Evolutionary conservation across 1,284 basidiomycete genomes (phyloP).

Genomic region (Anthracocystis setariae): DNA sequence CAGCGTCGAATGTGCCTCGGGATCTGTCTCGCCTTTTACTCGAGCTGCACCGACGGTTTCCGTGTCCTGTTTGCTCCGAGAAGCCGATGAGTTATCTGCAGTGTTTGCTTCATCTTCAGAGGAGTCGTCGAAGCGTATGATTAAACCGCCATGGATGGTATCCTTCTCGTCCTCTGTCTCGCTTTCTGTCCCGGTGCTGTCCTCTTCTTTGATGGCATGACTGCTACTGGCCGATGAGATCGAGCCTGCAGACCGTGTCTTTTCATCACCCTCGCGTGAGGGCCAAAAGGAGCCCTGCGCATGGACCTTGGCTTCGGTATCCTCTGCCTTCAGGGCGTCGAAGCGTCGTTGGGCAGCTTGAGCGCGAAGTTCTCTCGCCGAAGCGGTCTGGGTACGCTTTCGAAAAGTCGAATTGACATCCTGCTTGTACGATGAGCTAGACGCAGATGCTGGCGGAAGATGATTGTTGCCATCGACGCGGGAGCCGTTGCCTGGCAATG

Average conservation of each 20-base stretch:
- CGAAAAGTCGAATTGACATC: constrained; percentile 58
- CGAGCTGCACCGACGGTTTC: not conserved
- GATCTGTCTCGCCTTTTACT: constrained; percentile 19
- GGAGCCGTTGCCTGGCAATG: constrained; percentile 41
- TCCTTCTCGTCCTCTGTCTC: constrained; percentile 34
- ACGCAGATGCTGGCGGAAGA: constrained; percentile 39
- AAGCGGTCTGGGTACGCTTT: constrained; percentile 39
- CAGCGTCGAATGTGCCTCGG: constrained; percentile 22
- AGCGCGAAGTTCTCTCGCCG: constrained; percentile 42
- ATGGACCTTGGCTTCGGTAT: not conserved
- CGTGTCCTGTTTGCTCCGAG: not conserved
- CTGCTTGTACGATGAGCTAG: constrained; percentile 36
- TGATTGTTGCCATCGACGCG: constrained; percentile 53
- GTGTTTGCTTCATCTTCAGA: constrained; percentile 12
- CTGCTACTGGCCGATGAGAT: not conserved
- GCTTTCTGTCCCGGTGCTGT: constrained; percentile 13
- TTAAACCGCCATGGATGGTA: constrained; percentile 15
- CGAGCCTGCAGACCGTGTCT: not conserved
- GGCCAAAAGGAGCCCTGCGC: constrained; percentile 11
- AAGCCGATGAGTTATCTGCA: not conserved
- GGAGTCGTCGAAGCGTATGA: constrained; percentile 30
- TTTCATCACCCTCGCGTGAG: not conserved
- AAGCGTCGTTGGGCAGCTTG: constrained; percentile 44
- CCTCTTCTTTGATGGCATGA: constrained; percentile 14
- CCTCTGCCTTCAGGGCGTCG: constrained; percentile 12